Evolutionary conservation across 768 basidiomycete species (phyloP), one percentile per base, ranked within the genome.

Genomic region (Galerina marginata): DNA sequence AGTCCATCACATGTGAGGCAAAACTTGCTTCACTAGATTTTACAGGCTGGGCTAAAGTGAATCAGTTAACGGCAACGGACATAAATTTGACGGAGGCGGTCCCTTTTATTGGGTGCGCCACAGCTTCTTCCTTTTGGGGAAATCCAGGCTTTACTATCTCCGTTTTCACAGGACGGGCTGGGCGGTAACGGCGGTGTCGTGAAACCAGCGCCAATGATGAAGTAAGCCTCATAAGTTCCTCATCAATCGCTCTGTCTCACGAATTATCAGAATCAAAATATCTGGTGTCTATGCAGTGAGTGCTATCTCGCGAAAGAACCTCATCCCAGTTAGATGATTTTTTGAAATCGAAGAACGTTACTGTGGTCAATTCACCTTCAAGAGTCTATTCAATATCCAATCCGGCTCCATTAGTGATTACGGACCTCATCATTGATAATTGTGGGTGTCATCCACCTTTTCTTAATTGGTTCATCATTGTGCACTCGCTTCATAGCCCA

Each of bases 341-440:
- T 25, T 50, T 43, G 33, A 12, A 2, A 38, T 52, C 16, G 7
- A 26, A 73, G 79, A 74, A 78, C 46, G 72, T 80, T 29, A 74
- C 69, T 47, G 77, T 81, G 2, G 61, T 80, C 43, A 81, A 81
- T 62, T 79, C 79, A 6, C 79, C 79, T 0, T 72, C 70, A 6
- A 73, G 76, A 26, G 74, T 70, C 1, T 79, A 75, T 67, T 77
- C 77, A 14, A 74, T 77, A 15, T 77, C 74, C 36, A 80, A 81
- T 61, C 74, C 75, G 9, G 79, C 68, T 6, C 65, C 77, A 4
- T 66, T 81, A 26, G 64, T 71, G 14, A 82, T 90, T 68, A 77
- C 79, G 1, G 69, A 73, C 40, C 68, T 84, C 25, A 79, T 68
- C 15, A 78, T 90, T 56, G 86, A 89, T 60, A 76, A 89, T 61